phyloP scores from a whole-genome alignment of 2,329 filamentous ascomycete species.

The Xenosphaeropsis pyriputrescens region DNA sequence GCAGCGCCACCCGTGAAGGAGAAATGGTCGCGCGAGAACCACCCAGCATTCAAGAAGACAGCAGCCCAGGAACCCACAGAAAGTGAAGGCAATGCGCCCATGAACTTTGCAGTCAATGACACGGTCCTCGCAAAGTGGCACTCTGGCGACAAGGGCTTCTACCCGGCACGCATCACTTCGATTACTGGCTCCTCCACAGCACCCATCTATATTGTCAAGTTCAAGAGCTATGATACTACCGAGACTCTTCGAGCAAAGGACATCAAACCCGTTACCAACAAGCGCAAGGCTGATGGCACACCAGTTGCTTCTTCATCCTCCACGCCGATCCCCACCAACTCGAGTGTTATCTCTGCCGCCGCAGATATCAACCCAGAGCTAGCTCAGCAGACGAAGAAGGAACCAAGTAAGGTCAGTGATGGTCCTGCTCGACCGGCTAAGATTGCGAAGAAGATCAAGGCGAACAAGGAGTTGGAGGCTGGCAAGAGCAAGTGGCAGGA shows the following conservation, averaged over 20 bases:
- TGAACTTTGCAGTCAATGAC: slow-evolving; percentile 74
- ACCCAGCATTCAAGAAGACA: slow-evolving; percentile 58
- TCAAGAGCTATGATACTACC: slow-evolving; percentile 78
- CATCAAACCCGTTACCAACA: slow-evolving; percentile 65
- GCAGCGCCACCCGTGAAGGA: slow-evolving; percentile 41
- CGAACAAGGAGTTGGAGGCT: slow-evolving; percentile 79
- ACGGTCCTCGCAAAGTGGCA: slow-evolving; percentile 82
- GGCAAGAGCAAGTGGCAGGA: slow-evolving; percentile 92
- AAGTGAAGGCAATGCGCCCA: slow-evolving; percentile 30
- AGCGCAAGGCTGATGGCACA: slow-evolving; percentile 75
- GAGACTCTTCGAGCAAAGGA: slow-evolving; percentile 74
- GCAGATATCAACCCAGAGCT: slow-evolving; percentile 47
- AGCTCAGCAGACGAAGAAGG: slow-evolving; percentile 46
- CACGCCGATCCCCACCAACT: slow-evolving; percentile 22
- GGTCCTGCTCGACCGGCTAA: slow-evolving; percentile 46
- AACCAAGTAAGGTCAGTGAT: slow-evolving; percentile 47
- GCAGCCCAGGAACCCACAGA: slow-evolving; percentile 31
- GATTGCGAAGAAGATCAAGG: slow-evolving; percentile 76
- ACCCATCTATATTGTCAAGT: slow-evolving; percentile 88
- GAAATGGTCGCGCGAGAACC: slow-evolving; percentile 71
- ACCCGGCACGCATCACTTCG: slow-evolving; percentile 82
- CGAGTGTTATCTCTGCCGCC: slow-evolving; percentile 21
- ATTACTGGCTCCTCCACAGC: slow-evolving; percentile 86
- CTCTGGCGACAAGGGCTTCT: slow-evolving; percentile 78
- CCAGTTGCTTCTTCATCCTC: slow-evolving; percentile 31